A percentile compares a stretch with the other conserved stretches of the same genome.
Evolutionary conservation across 1,284 basidiomycete genomes (phyloP).

Genomic region (Cutaneotrichosporon curvatum): DNA sequence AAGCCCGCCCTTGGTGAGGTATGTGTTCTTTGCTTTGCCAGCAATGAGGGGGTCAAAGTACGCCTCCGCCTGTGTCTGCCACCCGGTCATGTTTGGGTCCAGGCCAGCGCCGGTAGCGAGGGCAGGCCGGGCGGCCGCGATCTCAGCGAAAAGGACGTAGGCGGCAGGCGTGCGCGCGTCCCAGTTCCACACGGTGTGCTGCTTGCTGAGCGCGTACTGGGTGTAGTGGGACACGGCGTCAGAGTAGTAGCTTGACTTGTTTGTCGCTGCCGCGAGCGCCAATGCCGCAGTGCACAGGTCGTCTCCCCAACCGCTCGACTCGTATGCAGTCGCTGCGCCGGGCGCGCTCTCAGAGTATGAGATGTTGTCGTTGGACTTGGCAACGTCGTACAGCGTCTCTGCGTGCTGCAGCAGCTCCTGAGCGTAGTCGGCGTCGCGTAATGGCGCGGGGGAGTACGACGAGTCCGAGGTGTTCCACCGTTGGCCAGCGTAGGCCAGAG

Average conservation of each 20-base stretch:
- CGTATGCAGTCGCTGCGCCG: conserved; percentile 58
- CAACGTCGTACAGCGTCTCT: conserved; percentile 62
- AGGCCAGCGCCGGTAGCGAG: conserved; percentile 54
- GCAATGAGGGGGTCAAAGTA: conserved; percentile 68
- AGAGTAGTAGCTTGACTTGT: conserved; percentile 55
- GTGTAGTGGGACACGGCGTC: conserved; percentile 61
- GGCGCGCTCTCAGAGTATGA: conserved; percentile 56
- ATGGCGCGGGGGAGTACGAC: conserved; percentile 54
- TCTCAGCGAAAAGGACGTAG: conserved; percentile 59
- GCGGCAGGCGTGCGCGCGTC: conserved; percentile 71
- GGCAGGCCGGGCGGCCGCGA: conserved; percentile 48
- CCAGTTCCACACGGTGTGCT: conserved; percentile 74
- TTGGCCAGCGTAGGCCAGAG: conserved; percentile 65
- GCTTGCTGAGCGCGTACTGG: conserved; percentile 54
- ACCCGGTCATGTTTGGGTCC: conserved; percentile 55
- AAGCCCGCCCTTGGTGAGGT: conserved; percentile 63
- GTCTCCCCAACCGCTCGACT: conserved; percentile 56
- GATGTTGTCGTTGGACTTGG: conserved; percentile 51
- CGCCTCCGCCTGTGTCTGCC: conserved; percentile 63
- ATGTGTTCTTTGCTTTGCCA: conserved; percentile 53
- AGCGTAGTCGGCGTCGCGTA: conserved; percentile 69
- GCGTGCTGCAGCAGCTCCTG: conserved; percentile 64
- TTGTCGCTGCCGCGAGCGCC: conserved; percentile 65
- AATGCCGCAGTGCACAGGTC: conserved; percentile 59
- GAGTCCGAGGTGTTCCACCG: conserved; percentile 49